Conservation (phyloP, 2,329 filamentous ascomycete genomes). For the Trichoderma lentiforme region DNA sequence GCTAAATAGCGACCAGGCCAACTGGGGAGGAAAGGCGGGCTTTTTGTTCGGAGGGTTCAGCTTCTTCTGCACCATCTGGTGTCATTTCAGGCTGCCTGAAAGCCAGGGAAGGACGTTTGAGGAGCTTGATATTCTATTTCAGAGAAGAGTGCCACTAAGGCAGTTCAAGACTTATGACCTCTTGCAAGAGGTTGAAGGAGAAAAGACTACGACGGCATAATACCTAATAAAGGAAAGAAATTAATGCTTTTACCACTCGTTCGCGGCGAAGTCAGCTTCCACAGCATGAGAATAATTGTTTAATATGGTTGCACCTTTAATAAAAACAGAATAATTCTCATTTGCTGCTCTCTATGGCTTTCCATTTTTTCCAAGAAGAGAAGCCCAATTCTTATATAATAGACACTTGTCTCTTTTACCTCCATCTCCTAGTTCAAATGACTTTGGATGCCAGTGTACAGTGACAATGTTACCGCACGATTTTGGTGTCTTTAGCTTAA, state of each 20-base stretch:
- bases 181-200: conserved; percentile 16
- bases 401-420: no score
- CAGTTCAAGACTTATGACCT: conserved; percentile 23
- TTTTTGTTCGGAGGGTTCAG: conserved; percentile 31
- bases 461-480: neutral
- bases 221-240: neutral
- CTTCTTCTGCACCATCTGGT: conserved; percentile 25
- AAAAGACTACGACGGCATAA: neutral
- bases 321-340: neutral
- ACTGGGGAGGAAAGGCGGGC: conserved; percentile 33
- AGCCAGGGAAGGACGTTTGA: conserved; percentile 31
- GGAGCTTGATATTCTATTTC: conserved; percentile 32
- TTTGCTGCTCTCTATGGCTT: neutral
- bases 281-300: neutral
- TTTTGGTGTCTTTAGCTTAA: neutral
- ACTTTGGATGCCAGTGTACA: no score
- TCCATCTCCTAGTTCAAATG: no score
- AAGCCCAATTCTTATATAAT: no score
- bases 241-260: neutral
- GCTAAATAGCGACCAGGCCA: conserved; percentile 31
- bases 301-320: neutral
- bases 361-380: neutral
- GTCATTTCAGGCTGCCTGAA: conserved; percentile 31
- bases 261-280: neutral
- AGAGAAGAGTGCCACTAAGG: conserved; percentile 20